Base-by-base conservation (phyloP, 768 basidiomycete species). In the Paxillus ammoniavirescens region DNA sequence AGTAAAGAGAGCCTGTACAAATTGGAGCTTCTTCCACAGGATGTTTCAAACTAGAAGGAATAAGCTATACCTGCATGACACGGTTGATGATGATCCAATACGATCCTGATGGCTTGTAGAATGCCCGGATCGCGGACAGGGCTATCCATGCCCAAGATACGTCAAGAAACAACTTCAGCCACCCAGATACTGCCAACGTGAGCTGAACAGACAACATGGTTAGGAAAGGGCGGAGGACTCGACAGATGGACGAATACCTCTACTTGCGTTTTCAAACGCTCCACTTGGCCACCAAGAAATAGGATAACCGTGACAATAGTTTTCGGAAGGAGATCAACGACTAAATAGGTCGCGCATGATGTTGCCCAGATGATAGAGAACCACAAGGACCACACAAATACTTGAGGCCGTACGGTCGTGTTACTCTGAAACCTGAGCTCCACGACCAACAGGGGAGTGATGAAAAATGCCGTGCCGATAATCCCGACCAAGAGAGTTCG, bases 141-240 rank as follows among this genome's bases (percentile, higher is more conserved):
- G 82, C 75, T 57, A 91, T 82, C 90, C 90, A 92, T 45, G 82
- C 78, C 84, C 86, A 89, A 3, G 81, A 67, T 3, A 85, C 73
- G 55, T 86, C 84, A 8, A 91, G 74, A 2, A 78, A 71, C 8
- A 90, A 71, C 64, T 91, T 91, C 26, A 91, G 66, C 87, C 88
- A 90, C 26, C 76, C 74, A 10, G 81, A 80, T 17, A 90, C 84
- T 7, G 88, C 87, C 57, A 86, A 74, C 21, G 78, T 79, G 47
- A 90, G 75, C 86, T 87, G 62, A 28, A 46, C 12, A 50, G 23
- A 26, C 37, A 23, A 4, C 9, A 18, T 38, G 30, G 30, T 60
- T n/a, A 59, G 21, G 31, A 49, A 50, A 35, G 40, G 17, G 18
- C 15, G 17, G 48, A 42, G 15, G 41, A 21, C 15, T 14, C 0